Conservation (phyloP, 2,329 filamentous ascomycete species). For the Penicillium sp. region DNA sequence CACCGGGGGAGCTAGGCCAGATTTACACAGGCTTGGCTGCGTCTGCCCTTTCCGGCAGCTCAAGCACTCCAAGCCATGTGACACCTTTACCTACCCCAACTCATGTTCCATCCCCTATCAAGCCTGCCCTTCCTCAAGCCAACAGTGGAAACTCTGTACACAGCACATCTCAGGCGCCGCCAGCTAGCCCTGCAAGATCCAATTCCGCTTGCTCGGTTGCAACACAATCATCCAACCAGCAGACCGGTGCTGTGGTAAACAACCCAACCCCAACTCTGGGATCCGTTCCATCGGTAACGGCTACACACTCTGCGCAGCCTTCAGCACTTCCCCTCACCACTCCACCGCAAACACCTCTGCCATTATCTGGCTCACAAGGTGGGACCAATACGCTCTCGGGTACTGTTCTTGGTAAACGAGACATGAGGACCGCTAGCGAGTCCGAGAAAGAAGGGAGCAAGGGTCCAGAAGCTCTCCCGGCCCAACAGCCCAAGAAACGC, state of each 20-base stretch:
- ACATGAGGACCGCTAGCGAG: conserved; percentile 42
- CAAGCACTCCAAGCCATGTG: conserved; percentile 57
- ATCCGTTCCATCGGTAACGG: conserved; percentile 73
- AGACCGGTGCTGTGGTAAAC: conserved; percentile 57
- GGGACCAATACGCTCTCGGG: conserved; percentile 53
- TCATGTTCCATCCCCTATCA: conserved; percentile 57
- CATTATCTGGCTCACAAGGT: conserved; percentile 49
- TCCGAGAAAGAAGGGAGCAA: conserved; percentile 47
- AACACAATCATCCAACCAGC: conserved; percentile 54
- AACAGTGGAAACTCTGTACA: conserved; percentile 56
- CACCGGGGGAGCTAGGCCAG: conserved; percentile 79
- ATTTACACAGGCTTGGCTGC: conserved; percentile 60
- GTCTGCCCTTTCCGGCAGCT: conserved; percentile 31
- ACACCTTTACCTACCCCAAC: conserved; percentile 73
- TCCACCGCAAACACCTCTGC: conserved; percentile 80
- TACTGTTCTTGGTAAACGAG: conserved; percentile 56
- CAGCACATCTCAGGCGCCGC: conserved; percentile 53
- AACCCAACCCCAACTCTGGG: conserved; percentile 79
- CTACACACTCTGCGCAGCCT: conserved; percentile 61
- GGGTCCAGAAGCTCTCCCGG: conserved; percentile 41
- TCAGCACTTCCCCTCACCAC: conserved; percentile 73
- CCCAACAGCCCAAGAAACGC: conserved; percentile 63
- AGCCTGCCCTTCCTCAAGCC: conserved; percentile 56
- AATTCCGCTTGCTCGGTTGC: conserved; percentile 80
- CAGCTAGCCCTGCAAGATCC: conserved; percentile 78